Percentiles rank a stretch among this genome's conserved stretches.
Evolutionary conservation across 495 filamentous ascomycete species (phyloP).

Genomic region (Mycothermus thermophilus): DNA sequence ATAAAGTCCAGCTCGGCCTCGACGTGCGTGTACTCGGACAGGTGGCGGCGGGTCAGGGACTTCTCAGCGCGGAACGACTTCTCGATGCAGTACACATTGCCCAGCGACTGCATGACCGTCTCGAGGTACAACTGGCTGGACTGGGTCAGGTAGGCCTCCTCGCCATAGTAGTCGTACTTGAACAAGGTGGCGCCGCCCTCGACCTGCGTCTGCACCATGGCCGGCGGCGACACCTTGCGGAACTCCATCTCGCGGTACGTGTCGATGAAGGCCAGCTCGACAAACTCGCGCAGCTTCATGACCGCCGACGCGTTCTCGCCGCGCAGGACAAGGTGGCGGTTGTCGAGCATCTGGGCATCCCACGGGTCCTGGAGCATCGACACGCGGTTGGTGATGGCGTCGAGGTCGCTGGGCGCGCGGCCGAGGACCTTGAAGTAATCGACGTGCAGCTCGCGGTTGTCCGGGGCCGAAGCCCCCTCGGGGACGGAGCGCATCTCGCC

Average conservation of each 20-base stretch:
- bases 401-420: slow-evolving; percentile 65
- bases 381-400: slow-evolving; percentile 87
- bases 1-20: slow-evolving; percentile 97
- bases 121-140: slow-evolving; percentile 97
- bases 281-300: slow-evolving; percentile 79
- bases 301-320: slow-evolving; percentile 77
- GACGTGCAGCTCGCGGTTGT: slow-evolving; percentile 82
- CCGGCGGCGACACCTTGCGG: slow-evolving; percentile 80
- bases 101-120: slow-evolving; percentile 78
- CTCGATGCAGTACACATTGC: slow-evolving; percentile 94
- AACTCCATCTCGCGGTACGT: slow-evolving; percentile 67
- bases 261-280: slow-evolving; percentile 70
- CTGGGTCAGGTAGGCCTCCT: slow-evolving; percentile 89
- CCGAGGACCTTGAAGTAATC: slow-evolving; percentile 86
- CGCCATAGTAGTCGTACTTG: slow-evolving; percentile 85
- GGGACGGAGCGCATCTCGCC: slow-evolving; percentile 84
- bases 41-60: slow-evolving; percentile 81
- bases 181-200: slow-evolving; percentile 94
- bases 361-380: slow-evolving; percentile 52
- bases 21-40: slow-evolving; percentile 94
- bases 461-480: slow-evolving; percentile 62
- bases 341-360: slow-evolving; percentile 74
- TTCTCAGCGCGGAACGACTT: slow-evolving; percentile 98
- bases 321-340: slow-evolving; percentile 81
- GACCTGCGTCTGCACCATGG: slow-evolving; percentile 97